Base-by-base conservation (phyloP, 805 yeast genomes). In the Sugiyamaella marilandica region DNA sequence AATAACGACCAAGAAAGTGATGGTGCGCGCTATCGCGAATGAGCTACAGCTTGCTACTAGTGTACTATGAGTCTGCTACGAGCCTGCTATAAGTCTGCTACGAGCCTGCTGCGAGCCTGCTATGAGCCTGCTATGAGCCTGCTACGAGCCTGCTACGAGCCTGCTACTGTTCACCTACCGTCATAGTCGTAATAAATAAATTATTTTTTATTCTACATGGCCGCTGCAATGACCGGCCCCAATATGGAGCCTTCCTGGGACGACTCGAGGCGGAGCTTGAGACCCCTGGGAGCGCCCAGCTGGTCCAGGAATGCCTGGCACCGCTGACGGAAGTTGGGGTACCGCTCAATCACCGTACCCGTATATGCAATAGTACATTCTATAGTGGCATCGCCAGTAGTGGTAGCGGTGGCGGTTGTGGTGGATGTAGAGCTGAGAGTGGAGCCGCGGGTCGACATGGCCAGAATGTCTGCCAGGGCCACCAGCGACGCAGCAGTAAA, bases 321-420 rank as follows among this genome's bases (percentile, higher is more conserved):
- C 14, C 65, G 59, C 35, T 43, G 53, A 19, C 45, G 45, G 50
- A 67, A 68, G 29, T 57, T 53, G n/a, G 65, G 59, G 47, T 68
- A 67, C 53, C 62, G 58, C 48, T 64, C 68, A 24, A 68, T 58
- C 34, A 67, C 68, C 10, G 70, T 57, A 8, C 71, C 71, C 14
- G 66, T 56, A 49, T 55, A 66, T 13, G 68, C 68, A 31, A 67
- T 61, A 18, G 59, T 53, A 31, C 62, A 51, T 41, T 41, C 54
- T n/a, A 45, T 52, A 19, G 49, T 29, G 49, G 55, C 55, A 31
- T 47, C 53, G 39, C n/a, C n/a, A n/a, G n/a, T n/a, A n/a, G n/a
- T n/a, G n/a, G n/a, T n/a, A n/a, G n/a, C n/a, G n/a, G 48, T 36
- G n/a, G n/a, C n/a, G n/a, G n/a, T n/a, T n/a, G n/a, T n/a, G n/a